A percentile compares a stretch with the other conserved stretches of the same genome.
Evolutionary conservation across 768 basidiomycete genomes (phyloP).

Genomic region (Lactifluus volemus): DNA sequence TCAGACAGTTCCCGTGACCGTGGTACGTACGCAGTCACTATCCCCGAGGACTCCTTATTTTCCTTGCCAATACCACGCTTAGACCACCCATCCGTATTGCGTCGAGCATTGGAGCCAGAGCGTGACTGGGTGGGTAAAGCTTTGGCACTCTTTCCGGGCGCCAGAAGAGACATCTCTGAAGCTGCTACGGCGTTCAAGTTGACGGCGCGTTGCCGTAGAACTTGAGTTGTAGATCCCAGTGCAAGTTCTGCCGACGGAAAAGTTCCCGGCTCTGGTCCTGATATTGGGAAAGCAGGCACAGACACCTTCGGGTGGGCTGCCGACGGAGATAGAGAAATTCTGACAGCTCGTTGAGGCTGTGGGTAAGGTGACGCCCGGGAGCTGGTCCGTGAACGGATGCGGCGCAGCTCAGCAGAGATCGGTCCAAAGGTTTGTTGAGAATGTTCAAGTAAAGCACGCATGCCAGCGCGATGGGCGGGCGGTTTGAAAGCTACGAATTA

Average conservation of each 20-base stretch:
- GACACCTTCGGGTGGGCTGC: conserved; percentile 25
- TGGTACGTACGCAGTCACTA: conserved; percentile 47
- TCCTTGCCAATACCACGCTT: conserved; percentile 50
- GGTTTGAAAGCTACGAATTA: conserved; percentile 49
- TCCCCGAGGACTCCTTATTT: conserved; percentile 31
- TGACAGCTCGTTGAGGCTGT: conserved; percentile 34
- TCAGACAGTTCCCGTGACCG: background rate
- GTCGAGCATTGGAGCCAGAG: conserved; percentile 45
- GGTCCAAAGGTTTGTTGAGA: conserved; percentile 65
- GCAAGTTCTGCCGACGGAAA: conserved; percentile 29
- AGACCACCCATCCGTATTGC: conserved; percentile 53
- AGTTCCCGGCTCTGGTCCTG: conserved; percentile 22
- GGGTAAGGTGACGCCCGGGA: conserved; percentile 74
- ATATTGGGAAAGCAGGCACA: conserved; percentile 17
- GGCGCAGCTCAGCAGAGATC: conserved; percentile 62
- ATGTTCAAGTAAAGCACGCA: conserved; percentile 66
- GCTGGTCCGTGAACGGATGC: conserved; percentile 56
- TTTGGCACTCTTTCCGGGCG: conserved; percentile 28
- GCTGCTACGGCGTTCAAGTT: conserved; percentile 3
- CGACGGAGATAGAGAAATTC: conserved; percentile 38
- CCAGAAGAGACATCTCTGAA: conserved; percentile 31
- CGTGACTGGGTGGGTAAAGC: conserved; percentile 35
- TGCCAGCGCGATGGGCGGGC: conserved; percentile 51
- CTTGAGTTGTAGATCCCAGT: conserved; percentile 22
- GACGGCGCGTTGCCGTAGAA: conserved; percentile 9